Evolutionary conservation across 2,329 filamentous ascomycete species (phyloP).

Genomic region (Fusarium lateritium): DNA sequence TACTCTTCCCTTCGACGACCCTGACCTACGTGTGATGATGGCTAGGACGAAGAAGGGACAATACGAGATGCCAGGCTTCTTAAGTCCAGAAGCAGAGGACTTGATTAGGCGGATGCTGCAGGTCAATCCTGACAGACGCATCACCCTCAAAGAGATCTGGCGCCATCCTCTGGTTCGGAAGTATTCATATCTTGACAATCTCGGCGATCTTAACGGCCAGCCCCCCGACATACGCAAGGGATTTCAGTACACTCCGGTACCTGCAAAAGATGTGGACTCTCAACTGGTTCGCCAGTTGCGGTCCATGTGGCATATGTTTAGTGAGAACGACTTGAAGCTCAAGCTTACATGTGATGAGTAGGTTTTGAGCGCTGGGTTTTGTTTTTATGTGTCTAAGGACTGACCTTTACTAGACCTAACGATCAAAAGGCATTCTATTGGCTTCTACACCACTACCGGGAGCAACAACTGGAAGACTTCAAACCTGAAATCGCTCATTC

Average conservation of each 20-base stretch:
- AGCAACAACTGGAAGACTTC: constrained; percentile 90
- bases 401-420: constrained; percentile 73
- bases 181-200: constrained; percentile 82
- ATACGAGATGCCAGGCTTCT: constrained; percentile 73
- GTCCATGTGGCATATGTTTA: constrained; percentile 91
- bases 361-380: constrained; percentile 51
- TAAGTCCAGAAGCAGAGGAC: constrained; percentile 80
- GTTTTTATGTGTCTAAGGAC: neutral
- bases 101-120: constrained; percentile 86
- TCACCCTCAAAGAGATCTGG: constrained; percentile 87
- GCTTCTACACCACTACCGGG: constrained; percentile 84
- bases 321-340: constrained; percentile 78
- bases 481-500: constrained; percentile 86
- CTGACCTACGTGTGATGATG: constrained; percentile 74
- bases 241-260: constrained; percentile 70
- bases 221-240: constrained; percentile 73
- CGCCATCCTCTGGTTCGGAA: constrained; percentile 87
- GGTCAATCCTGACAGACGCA: constrained; percentile 82
- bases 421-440: constrained; percentile 96
- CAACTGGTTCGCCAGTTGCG: constrained; percentile 89
- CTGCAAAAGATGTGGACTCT: constrained; percentile 78
- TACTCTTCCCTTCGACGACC: constrained; percentile 84
- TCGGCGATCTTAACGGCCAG: constrained; percentile 69
- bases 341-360: constrained; percentile 77
- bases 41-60: constrained; percentile 70